A percentile compares a stretch with the other conserved stretches of the same genome.
Evolutionary conservation across 2,329 filamentous ascomycete genomes (phyloP).

Genomic region (Trichoderma oligosporum): DNA sequence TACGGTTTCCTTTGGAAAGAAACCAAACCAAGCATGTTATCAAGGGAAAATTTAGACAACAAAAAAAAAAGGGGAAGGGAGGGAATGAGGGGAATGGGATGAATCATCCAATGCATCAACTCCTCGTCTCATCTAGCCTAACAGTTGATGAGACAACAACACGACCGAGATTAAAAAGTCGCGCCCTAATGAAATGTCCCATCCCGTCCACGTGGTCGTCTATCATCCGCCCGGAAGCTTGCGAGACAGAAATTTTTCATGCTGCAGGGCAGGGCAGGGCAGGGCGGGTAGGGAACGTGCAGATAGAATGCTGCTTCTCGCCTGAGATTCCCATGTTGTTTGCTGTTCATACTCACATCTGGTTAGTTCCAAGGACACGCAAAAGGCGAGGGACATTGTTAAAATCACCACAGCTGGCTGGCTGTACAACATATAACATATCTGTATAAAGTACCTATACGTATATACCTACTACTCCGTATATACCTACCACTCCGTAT

Average conservation of each 20-base stretch:
- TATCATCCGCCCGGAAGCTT: slow-evolving; percentile 9
- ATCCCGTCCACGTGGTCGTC: slow-evolving; percentile 19
- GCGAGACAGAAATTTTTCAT: background rate
- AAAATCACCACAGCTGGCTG: slow-evolving; percentile 5
- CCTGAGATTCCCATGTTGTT: slow-evolving; percentile 8
- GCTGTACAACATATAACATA: too few relatives aligned
- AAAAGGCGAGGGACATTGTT: slow-evolving; percentile 12
- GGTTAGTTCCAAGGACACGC: background rate
- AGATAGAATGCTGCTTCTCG: slow-evolving; percentile 11
- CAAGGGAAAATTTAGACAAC: background rate
- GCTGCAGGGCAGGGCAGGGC: too few relatives aligned
- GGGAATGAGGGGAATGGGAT: background rate
- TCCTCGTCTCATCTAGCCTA: background rate
- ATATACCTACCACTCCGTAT: background rate
- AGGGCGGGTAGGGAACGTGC: slow-evolving; percentile 5
- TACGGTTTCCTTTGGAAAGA: too few relatives aligned
- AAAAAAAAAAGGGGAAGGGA: background rate
- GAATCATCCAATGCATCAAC: background rate
- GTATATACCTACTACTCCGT: background rate
- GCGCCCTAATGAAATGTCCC: slow-evolving; percentile 14
- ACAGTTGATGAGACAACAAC: slow-evolving; percentile 9
- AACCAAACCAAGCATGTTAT: background rate
- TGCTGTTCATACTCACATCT: slow-evolving; percentile 1
- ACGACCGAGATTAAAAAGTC: slow-evolving; percentile 6
- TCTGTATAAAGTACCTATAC: background rate